Evolutionary conservation across 164 flowering plant species (phyloP), one percentile per base, ranked within the genome.

Genomic region (Echeveria elegans): DNA sequence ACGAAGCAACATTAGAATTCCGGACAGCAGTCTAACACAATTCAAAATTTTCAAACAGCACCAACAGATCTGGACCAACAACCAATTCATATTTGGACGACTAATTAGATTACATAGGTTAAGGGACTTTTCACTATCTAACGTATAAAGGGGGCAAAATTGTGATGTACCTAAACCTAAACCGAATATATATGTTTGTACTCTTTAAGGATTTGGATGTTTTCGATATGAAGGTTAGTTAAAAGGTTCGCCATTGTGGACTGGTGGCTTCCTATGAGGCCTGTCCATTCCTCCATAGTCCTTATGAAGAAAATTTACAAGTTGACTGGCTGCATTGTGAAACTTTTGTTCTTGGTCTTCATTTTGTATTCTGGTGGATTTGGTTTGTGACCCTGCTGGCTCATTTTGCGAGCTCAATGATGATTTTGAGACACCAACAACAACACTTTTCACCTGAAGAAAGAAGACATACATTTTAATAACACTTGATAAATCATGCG

Each of bases 161-260:
- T 64, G 53, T 64, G 67, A 64, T 62, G 65, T 29, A 47, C 53
- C 67, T 64, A n/a, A n/a, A n/a, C n/a, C n/a, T n/a, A n/a, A n/a
- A n/a, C 19, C 15, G 21, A 62, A 32, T 19, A 12, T 63, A 63
- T 21, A n/a, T 48, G 23, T 48, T 19, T 48, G 24, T 48, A 48
- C 23, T 48, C n/a, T n/a, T n/a, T n/a, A n/a, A n/a, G n/a, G 16
- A 45, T n/a, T 32, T 32, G 23, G 7, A 37, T 29, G 43, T 16
- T 56, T 56, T 19, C 61, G 28, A n/a, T 2, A 12, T 26, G 1
- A 18, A 53, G 15, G 7, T 56, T 65, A 65, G 53, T 65, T 28
- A 24, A 32, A 65, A 65, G 58, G 68, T 36, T 65, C 68, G 23
- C 21, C 36, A 45, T 65, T 65, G 68, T 65, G 31, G 56, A 65